Percentiles rank a stretch among this genome's conserved stretches.
Conservation (phyloP, 2,329 filamentous ascomycete genomes). For the Xylaria arbuscula region DNA sequence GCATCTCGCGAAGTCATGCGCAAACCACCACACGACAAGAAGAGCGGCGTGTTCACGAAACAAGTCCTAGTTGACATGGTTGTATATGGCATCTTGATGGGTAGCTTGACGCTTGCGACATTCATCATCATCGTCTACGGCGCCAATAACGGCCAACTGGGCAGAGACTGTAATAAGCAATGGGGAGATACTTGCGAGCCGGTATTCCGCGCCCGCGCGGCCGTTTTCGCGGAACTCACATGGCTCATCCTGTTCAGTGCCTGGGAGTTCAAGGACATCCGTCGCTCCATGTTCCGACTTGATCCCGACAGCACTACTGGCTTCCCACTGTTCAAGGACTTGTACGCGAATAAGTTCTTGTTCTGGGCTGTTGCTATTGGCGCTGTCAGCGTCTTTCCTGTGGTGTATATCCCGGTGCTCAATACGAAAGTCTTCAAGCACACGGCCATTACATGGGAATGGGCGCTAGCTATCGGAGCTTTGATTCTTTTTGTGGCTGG, state of each 20-base stretch:
- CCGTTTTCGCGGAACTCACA: conserved; percentile 78
- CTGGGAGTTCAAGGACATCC: conserved; percentile 81
- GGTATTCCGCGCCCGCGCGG: conserved; percentile 77
- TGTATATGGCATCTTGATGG: conserved; percentile 83
- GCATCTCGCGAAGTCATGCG: conserved; percentile 81
- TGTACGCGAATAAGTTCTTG: conserved; percentile 77
- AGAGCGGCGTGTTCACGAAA: conserved; percentile 77
- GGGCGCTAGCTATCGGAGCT: conserved; percentile 74
- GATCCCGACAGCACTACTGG: conserved; percentile 62
- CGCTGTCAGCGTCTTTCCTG: conserved; percentile 71
- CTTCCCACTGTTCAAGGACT: conserved; percentile 68
- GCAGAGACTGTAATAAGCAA: conserved; percentile 70
- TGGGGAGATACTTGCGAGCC: conserved; percentile 67
- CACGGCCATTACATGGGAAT: conserved; percentile 78
- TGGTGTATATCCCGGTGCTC: conserved; percentile 78
- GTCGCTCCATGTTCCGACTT: conserved; percentile 77
- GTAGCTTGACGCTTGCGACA: conserved; percentile 71
- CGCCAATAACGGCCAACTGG: conserved; percentile 65
- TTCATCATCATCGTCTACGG: conserved; percentile 75
- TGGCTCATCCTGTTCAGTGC: conserved; percentile 80
- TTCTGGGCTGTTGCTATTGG: conserved; percentile 74
- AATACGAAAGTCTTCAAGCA: conserved; percentile 80
- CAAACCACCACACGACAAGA: conserved; percentile 78
- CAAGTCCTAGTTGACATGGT: conserved; percentile 84
- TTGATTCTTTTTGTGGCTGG: conserved; percentile 73